Base-by-base conservation (phyloP, 2,329 filamentous ascomycete genomes). In the Davidsoniella virescens region DNA sequence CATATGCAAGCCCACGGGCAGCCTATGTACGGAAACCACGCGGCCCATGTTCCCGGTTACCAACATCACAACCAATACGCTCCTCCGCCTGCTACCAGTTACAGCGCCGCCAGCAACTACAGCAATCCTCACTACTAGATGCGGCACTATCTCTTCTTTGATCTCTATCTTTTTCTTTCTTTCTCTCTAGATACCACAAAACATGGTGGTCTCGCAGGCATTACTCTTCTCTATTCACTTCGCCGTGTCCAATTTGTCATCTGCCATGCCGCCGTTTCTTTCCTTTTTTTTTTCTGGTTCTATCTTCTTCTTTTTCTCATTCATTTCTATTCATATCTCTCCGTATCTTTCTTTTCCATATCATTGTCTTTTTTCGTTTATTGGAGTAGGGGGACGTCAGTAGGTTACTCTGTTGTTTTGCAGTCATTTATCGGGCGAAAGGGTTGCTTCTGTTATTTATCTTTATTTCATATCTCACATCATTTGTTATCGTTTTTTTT, bases 41-140 rank as follows among this genome's bases (percentile, higher is more conserved):
- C 44, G 52, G 3, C 56, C 54, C 16, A 47, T 54, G 14, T 44
- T 54, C 5, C 53, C 4, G 55, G 55, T 18, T 55, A 55, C 40
- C 51, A 56, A 23, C 53, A 56, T 39, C 54, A 57, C 18, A 56
- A 58, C 33, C 57, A 57, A 16, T 53, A 55, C n/a, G 50, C 49
- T 16, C 50, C 55, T 51, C 52, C 50, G 16, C 46, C 45, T 14
- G 44, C 50, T 25, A 44, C 47, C 7, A 41, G 50, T 38, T 56
- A 53, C 47, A 48, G 44, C 8, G 49, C 44, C 12, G 16, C 29
- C n/a, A 52, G 29, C 39, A 46, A 20, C 20, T 51, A 50, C 43
- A 52, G 44, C 5, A 50, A 46, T 36, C 47, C 50, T n/a, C 40
- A 45, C 33, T 55, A 51, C 39, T 50, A 33, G 43, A 18, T 14